A percentile compares a stretch with the other conserved stretches of the same genome.
phyloP scores from a whole-genome alignment of 1,139 yeast species.

The Yamadazyma diospyri region DNA sequence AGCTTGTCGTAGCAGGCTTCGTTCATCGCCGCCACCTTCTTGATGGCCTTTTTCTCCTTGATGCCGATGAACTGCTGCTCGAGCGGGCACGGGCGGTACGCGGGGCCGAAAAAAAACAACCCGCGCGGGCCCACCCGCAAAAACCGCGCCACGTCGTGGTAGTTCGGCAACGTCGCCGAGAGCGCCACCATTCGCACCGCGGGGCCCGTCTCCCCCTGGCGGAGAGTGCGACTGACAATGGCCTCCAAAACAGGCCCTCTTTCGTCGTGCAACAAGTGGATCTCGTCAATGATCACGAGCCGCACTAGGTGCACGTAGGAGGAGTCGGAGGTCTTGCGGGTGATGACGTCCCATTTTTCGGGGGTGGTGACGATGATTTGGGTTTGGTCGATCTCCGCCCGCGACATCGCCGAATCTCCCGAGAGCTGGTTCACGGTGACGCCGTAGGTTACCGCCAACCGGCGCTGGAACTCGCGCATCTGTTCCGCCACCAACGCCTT shows the following conservation, averaged over 20 bases:
- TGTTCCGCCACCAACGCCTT: conserved; percentile 96
- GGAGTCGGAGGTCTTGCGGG: conserved; percentile 67
- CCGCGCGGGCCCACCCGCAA: conserved; percentile 63
- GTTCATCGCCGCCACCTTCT: conserved; percentile 78
- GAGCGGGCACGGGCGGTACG: conserved; percentile 89
- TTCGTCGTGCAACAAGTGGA: conserved; percentile 88
- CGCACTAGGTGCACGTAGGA: conserved; percentile 63
- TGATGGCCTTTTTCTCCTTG: conserved; percentile 79
- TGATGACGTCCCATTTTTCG: conserved; percentile 97
- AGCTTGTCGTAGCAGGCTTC: conserved; percentile 88
- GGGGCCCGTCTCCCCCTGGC: conserved; percentile 43
- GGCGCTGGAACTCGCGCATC: conserved; percentile 76
- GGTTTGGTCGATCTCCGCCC: conserved; percentile 76
- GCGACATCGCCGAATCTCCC: conserved; percentile 94
- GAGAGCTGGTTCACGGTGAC: conserved; percentile 83
- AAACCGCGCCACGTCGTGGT: conserved; percentile 80
- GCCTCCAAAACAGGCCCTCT: conserved; percentile 94
- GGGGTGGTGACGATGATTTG: conserved; percentile 96
- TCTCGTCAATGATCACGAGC: conserved; percentile 86
- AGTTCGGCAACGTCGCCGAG: conserved; percentile 94
- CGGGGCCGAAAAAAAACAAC: conserved; percentile 74
- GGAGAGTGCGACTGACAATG: conserved; percentile 71
- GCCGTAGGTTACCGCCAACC: conserved; percentile 60
- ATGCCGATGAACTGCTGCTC: conserved; percentile 87
- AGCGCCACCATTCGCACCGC: conserved; percentile 74